Conservation (phyloP, 2,329 filamentous ascomycete species). For the Xylariaceae sp. region DNA sequence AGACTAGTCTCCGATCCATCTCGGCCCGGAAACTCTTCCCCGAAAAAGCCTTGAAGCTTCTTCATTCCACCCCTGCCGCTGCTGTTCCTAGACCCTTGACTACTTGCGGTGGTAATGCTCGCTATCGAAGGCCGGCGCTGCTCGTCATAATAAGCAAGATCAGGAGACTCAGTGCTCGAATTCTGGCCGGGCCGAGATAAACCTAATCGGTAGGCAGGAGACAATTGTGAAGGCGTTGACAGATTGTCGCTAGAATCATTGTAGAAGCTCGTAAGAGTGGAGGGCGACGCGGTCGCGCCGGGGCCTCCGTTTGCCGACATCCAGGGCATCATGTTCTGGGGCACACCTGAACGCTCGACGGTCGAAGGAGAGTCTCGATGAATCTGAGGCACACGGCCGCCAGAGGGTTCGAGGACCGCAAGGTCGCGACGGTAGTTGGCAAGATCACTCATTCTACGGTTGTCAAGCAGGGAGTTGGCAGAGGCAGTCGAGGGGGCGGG, state of each 20-base stretch:
- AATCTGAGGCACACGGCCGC: constrained; percentile 54
- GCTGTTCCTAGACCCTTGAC: constrained; percentile 73
- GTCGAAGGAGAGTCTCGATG: constrained; percentile 56
- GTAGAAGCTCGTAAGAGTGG: constrained; percentile 58
- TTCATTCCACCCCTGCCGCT: constrained; percentile 68
- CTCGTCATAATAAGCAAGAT: constrained; percentile 60
- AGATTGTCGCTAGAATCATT: constrained; percentile 72
- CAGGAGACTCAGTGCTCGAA: constrained; percentile 56
- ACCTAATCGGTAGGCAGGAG: constrained; percentile 63
- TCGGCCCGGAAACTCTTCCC: constrained; percentile 74
- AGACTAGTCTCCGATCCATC: constrained; percentile 72
- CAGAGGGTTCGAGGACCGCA: constrained; percentile 60
- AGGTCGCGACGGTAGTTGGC: constrained; percentile 69
- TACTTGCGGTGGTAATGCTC: constrained; percentile 81
- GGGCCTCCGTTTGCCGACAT: constrained; percentile 43
- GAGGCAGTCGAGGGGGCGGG: constrained; percentile 42
- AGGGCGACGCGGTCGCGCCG: constrained; percentile 36
- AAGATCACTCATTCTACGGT: constrained; percentile 58
- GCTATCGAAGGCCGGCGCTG: constrained; percentile 82
- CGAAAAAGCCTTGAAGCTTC: constrained; percentile 87
- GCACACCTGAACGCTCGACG: constrained; percentile 42
- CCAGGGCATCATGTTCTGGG: constrained; percentile 57
- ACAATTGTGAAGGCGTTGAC: constrained; percentile 60
- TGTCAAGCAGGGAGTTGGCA: constrained; percentile 51
- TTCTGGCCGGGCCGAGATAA: constrained; percentile 22